Evolutionary conservation across 208 protist genomes (phyloP), one percentile per base, ranked within the genome.

Genomic region (Porcisia hertigi): DNA sequence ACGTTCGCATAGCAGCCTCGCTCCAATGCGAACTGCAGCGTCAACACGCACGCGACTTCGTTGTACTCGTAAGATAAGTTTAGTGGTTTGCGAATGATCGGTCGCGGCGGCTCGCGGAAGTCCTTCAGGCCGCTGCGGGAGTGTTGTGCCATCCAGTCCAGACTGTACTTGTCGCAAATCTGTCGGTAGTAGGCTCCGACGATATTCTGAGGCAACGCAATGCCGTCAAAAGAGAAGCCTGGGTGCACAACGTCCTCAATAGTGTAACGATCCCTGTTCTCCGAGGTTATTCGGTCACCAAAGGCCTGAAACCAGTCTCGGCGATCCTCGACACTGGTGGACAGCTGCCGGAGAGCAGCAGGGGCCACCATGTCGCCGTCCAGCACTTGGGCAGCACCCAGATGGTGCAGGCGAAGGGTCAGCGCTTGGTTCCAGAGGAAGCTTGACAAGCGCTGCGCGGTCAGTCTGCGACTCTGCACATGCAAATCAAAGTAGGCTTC

Each of bases 1-100:
- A 97, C 93, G 63, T 97, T 97, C 9, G 93, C 93, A 70, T 97
- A 97, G 73, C 91, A 92, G 39, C 93, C 93, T 39, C 93, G 90
- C 82, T 95, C 89, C 3, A 97, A 73, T 14, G 89, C 83, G 75
- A 97, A 97, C 49, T 87, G 71, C 20, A 95, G 62, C 39, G 82
- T 89, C 25, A 97, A 73, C 67, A 83, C 86, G 4, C 72, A 72
- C 3, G 82, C 82, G 14, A 49, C 71, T 6, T 41, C 65, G 73
- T 93, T 73, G 83, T 93, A 92, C 16, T 79, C 74, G 83, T 94
- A 89, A 5, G 75, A 71, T 34, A 95, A 77, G 63, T 92, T 77
- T 39, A 94, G 79, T 20, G 93, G 93, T 64, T 91, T 85, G 25
- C 93, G 87, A 60, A 95, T 73, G 75, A 97, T 97, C 8, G 93